These are phyloP conservation scores for Orbilia brochopaga DNA, from an alignment of 2,329 filamentous ascomycete genomes.

Conservation along the genomic window DNA sequence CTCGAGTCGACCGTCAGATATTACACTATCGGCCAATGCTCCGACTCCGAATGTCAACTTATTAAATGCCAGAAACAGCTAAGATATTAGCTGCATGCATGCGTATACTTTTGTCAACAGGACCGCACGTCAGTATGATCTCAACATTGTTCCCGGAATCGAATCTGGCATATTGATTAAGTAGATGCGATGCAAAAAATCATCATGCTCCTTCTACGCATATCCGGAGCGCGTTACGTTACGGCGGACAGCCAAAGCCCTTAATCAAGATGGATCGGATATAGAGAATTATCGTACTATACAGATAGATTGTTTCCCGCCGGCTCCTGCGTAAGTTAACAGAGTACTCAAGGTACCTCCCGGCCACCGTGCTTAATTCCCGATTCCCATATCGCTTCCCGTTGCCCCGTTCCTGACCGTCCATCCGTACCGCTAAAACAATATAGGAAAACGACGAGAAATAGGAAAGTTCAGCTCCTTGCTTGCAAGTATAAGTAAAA, in stretches of 20 bases:
- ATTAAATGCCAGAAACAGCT: too few relatives aligned
- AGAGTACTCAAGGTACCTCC: constrained; percentile 4
- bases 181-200: too few relatives aligned
- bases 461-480: constrained; percentile 3
- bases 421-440: constrained; percentile 5
- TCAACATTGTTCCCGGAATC: too few relatives aligned
- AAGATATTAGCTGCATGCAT: too few relatives aligned
- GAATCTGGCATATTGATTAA: too few relatives aligned
- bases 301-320: constrained; percentile 3
- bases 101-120: too few relatives aligned
- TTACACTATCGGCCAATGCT: neutral
- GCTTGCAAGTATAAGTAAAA: neutral
- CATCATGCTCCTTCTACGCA: too few relatives aligned
- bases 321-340: neutral
- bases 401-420: neutral
- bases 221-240: too few relatives aligned
- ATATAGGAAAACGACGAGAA: constrained; percentile 2
- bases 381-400: constrained; percentile 1
- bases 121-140: too few relatives aligned
- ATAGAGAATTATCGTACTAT: neutral
- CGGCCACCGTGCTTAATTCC: constrained; percentile 1
- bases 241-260: too few relatives aligned
- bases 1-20: neutral
- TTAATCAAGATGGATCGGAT: neutral
- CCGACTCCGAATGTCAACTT: neutral